Evolutionary conservation across 2,329 filamentous ascomycete genomes (phyloP), one percentile per base, ranked within the genome.

Genomic region (Drechslerella dactyloides): DNA sequence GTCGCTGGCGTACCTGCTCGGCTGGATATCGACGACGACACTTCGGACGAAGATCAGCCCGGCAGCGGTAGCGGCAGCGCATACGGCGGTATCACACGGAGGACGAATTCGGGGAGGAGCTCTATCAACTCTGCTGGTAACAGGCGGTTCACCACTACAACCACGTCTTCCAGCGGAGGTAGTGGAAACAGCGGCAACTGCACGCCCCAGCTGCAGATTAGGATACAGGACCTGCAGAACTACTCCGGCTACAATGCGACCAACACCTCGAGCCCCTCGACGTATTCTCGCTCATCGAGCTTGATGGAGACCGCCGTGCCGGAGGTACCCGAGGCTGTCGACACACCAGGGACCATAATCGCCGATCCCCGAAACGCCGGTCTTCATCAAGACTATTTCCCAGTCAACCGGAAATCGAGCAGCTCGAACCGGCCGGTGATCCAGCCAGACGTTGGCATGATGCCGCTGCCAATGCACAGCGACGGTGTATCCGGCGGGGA

Each of bases 1-100:
- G 62, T 68, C n/a, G 69, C 69, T 23, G 62, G 69, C 15, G 62
- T 68, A 0, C 58, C 65, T 40, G 60, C 64, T 2, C 57, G 68
- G 21, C 46, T 72, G 17, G 68, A 72, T 40, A 72, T 72, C 23
- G 68, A 72, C 42, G 68, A 72, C n/a, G 68, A 72, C 21, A 65
- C 30, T 7, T 72, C 68, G n/a, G 68, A 62, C 21, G 68, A 72
- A n/a, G 68, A 72, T 7, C 60, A 64, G 15, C 68, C 68, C 15
- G 68, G 68, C 6, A 72, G 68, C 23, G 68, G 54, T n/a, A 72
- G 54, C 51, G 60, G 60, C 17, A 72, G 68, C 19, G 50, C 48
- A 2, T 72, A 72, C 42, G 68, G 68, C 15, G 68, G 68, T 4
- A 58, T 60, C 33, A 55, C 68, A 52, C 50, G 60, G 27, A 48